Percentiles rank a stretch among this genome's conserved stretches.
phyloP scores from a whole-genome alignment of 345 rosid species.

The Eucalyptus cladocalyx region DNA sequence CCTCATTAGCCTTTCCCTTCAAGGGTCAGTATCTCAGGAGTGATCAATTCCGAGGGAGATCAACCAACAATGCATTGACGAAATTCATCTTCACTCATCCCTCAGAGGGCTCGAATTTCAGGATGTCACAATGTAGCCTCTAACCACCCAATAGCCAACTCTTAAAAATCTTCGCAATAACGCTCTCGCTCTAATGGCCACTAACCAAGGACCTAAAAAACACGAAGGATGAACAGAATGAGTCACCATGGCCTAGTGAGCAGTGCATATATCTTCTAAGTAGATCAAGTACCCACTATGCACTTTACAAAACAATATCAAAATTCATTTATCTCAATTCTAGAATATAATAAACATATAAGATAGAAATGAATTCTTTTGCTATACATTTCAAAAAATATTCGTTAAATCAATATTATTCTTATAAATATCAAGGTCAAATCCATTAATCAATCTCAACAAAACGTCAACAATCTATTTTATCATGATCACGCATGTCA shows the following conservation, averaged over 20 bases:
- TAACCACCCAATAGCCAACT: not conserved
- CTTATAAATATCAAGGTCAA: not conserved
- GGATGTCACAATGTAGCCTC: no score
- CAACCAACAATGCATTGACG: no score
- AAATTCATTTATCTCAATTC: not conserved
- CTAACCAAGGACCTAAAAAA: not conserved
- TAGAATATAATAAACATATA: not conserved
- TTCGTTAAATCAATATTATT: not conserved
- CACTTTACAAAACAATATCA: not conserved
- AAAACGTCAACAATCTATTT: rapidly evolving
- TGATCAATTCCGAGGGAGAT: no score
- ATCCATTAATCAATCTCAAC: not conserved
- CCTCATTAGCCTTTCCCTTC: no score
- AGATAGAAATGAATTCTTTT: not conserved
- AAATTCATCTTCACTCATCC: no score
- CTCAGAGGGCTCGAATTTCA: no score
- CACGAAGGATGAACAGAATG: rapidly evolving
- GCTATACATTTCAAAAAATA: not conserved
- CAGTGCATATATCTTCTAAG: not conserved
- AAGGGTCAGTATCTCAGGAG: no score
- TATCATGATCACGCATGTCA: not conserved
- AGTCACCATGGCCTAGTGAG: not conserved
- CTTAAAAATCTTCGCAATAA: not conserved
- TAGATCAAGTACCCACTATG: not conserved
- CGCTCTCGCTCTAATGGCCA: rapidly evolving